Evolutionary conservation across 2,329 filamentous ascomycete species (phyloP).

Genomic region (Xylariaceae sp.): DNA sequence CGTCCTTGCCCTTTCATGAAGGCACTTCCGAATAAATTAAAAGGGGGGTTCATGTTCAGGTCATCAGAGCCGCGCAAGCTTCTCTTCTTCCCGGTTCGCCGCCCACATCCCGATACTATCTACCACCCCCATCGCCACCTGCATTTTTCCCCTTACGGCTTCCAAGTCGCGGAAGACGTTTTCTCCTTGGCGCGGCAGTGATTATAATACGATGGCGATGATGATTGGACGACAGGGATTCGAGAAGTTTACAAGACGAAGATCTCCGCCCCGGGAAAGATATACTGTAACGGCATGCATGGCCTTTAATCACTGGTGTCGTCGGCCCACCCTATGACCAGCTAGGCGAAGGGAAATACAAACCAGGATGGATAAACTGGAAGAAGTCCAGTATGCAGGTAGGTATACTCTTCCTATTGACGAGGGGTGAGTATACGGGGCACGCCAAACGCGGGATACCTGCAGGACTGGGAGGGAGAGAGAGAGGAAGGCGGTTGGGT

Average conservation of each 20-base stretch:
- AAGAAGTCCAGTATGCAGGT: too few relatives aligned
- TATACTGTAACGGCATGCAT: too few relatives aligned
- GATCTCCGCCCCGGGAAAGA: too few relatives aligned
- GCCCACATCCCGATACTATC: conserved; percentile 7
- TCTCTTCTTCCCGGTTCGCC: conserved; percentile 4
- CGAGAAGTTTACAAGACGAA: too few relatives aligned
- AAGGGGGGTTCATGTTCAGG: too few relatives aligned
- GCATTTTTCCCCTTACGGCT: background rate
- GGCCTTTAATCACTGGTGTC: too few relatives aligned
- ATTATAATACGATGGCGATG: conserved; percentile 6
- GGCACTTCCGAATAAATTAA: too few relatives aligned
- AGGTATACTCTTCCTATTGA: conserved; percentile 1
- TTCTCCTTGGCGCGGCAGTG: conserved; percentile 5
- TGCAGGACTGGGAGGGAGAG: conserved; percentile 1
- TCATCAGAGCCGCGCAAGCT: conserved; percentile 13
- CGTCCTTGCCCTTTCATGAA: too few relatives aligned
- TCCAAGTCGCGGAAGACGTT: background rate
- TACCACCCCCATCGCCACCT: conserved; percentile 2
- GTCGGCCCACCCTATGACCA: too few relatives aligned
- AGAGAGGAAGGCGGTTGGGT: too few relatives aligned
- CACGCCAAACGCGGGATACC: background rate
- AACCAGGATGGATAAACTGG: too few relatives aligned
- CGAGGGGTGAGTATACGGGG: conserved; percentile 1
- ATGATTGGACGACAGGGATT: conserved; percentile 8
- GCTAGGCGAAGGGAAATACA: too few relatives aligned